Percentiles rank a stretch among this genome's conserved stretches.
Conservation (phyloP, 1,139 yeast genomes). For the Magnusiomyces paraingens region DNA sequence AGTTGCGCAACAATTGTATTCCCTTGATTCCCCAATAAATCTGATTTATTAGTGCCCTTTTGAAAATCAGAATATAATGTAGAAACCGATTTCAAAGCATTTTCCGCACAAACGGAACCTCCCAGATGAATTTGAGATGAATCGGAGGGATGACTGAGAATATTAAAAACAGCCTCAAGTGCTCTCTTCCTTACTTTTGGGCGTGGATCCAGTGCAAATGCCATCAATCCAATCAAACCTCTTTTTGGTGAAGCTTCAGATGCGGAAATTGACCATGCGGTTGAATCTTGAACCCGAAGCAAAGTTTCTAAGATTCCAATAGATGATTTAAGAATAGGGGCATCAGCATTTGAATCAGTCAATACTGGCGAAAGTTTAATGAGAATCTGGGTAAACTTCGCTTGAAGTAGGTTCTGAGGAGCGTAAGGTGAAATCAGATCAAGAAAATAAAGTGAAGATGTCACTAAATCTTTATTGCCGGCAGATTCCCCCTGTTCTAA, state of each 20-base stretch:
- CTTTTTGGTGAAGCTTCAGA: conserved; percentile 65
- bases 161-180: conserved; percentile 65
- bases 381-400: conserved; percentile 71
- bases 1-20: conserved; percentile 42
- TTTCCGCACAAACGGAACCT: conserved; percentile 59
- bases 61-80: conserved; percentile 37
- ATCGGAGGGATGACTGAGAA: conserved; percentile 73
- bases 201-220: conserved; percentile 76
- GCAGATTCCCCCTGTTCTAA: conserved; percentile 54
- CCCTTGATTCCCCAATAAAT: conserved; percentile 10
- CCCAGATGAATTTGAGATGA: conserved; percentile 63
- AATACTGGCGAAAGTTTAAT: conserved; percentile 77
- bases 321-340: conserved; percentile 79
- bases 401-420: conserved; percentile 58
- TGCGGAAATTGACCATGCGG: conserved; percentile 56
- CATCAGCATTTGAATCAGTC: conserved; percentile 62
- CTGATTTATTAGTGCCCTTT: conserved; percentile 17
- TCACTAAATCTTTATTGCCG: conserved; percentile 56
- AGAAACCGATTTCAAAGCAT: conserved; percentile 50
- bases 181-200: conserved; percentile 97
- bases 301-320: conserved; percentile 80
- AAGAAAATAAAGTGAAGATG: conserved; percentile 72
- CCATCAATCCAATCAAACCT: conserved; percentile 74
- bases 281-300: conserved; percentile 71
- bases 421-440: conserved; percentile 74